phyloP scores from a whole-genome alignment of 345 rosid genomes.

The Eutrema yunnanense region DNA sequence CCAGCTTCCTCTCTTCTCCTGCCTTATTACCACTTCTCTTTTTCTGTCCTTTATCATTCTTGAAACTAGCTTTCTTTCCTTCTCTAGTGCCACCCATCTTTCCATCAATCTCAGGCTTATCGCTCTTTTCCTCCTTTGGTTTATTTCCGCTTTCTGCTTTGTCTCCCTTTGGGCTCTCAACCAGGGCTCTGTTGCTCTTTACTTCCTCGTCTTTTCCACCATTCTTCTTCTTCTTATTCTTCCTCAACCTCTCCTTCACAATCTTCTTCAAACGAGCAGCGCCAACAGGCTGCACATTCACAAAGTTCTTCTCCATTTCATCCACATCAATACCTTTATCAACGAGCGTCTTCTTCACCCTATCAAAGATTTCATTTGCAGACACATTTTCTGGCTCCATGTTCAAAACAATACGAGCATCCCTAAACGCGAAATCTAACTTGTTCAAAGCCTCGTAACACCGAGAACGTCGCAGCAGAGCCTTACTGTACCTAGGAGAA shows the following conservation, averaged over 20 bases:
- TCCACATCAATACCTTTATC: slow-evolving; percentile 65
- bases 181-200: slow-evolving; percentile 28
- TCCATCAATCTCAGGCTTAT: slow-evolving; percentile 20
- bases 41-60: slow-evolving; percentile 35
- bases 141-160: background rate
- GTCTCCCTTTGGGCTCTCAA: slow-evolving; percentile 20
- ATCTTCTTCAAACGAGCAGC: slow-evolving; percentile 40
- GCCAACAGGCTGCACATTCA: slow-evolving; percentile 31
- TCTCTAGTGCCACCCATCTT: background rate
- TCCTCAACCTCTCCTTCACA: slow-evolving; percentile 65
- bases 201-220: slow-evolving; percentile 28
- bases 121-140: slow-evolving; percentile 3
- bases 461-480: slow-evolving; percentile 71
- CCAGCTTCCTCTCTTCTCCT: slow-evolving; percentile 24
- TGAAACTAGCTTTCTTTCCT: slow-evolving; percentile 13
- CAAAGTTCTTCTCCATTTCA: slow-evolving; percentile 57
- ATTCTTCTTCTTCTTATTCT: slow-evolving; percentile 45
- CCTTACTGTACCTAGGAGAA: slow-evolving; percentile 85
- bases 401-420: slow-evolving; percentile 62
- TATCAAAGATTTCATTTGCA: slow-evolving; percentile 69
- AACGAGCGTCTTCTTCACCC: slow-evolving; percentile 53
- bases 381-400: slow-evolving; percentile 75
- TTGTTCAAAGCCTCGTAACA: slow-evolving; percentile 86
- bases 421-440: slow-evolving; percentile 84
- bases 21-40: slow-evolving; percentile 32